These are phyloP conservation scores for Auriscalpium microsporum DNA, from an alignment of 768 basidiomycete species.

Conservation along the genomic window DNA sequence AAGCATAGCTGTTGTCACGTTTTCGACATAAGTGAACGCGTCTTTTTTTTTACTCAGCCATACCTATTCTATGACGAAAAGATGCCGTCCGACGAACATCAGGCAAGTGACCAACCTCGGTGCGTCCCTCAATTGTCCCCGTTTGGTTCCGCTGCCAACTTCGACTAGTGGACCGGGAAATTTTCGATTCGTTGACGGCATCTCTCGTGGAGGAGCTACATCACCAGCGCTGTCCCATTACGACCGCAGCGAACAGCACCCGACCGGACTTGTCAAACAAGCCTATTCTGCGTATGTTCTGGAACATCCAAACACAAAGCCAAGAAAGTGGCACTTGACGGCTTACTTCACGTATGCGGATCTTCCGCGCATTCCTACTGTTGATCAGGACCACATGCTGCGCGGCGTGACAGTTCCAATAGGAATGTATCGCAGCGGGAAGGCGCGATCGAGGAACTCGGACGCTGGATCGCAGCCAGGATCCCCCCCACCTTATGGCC, in stretches of 20 bases:
- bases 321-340: conserved; percentile 62
- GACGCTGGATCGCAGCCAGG: conserved; percentile 22
- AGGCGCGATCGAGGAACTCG: conserved; percentile 29
- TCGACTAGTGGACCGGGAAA: conserved; percentile 20
- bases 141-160: conserved; percentile 13
- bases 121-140: conserved; percentile 18
- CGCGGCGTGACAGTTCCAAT: conserved; percentile 28
- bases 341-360: conserved; percentile 35
- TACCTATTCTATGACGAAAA: conserved; percentile 67
- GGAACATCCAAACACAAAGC: conserved; percentile 33
- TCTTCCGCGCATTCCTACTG: conserved; percentile 28
- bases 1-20: conserved; percentile 1
- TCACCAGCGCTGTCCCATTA: conserved; percentile 51
- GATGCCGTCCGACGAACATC: conserved; percentile 35
- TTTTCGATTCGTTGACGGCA: conserved; percentile 48
- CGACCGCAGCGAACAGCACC: conserved; percentile 44
- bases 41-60: conserved; percentile 30
- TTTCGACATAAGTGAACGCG: background rate
- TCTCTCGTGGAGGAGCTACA: conserved; percentile 38
- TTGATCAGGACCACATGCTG: conserved; percentile 29
- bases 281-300: conserved; percentile 63
- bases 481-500: conserved; percentile 18
- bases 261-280: conserved; percentile 56
- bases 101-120: conserved; percentile 30
- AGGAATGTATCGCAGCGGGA: conserved; percentile 34